These are phyloP conservation scores for Jacaranda copaia DNA, from an alignment of 257 asterid species.

Conservation along the genomic window DNA sequence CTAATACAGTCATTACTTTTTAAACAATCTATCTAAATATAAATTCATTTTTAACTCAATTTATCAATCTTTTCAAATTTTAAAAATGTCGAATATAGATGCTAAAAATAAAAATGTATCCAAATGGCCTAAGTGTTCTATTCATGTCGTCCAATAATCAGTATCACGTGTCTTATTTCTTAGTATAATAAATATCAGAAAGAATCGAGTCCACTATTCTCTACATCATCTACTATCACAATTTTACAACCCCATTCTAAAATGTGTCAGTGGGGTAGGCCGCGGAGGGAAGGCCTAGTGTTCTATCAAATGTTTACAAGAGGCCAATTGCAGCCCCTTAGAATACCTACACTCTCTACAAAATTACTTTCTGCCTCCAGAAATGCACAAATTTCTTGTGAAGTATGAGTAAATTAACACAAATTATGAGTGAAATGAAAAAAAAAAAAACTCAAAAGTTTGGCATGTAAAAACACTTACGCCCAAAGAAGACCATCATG, in stretches of 20 bases:
- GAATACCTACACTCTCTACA: constrained; percentile 15
- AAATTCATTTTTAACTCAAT: too few relatives aligned
- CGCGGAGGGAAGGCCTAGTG: neutral
- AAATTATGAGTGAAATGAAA: neutral
- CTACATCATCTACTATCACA: constrained; percentile 26
- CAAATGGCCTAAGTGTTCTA: neutral
- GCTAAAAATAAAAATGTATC: too few relatives aligned
- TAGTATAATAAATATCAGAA: constrained; percentile 13
- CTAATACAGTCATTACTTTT: too few relatives aligned
- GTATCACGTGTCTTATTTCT: neutral
- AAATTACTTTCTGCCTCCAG: constrained; percentile 26
- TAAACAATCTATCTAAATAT: too few relatives aligned
- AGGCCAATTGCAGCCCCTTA: constrained; percentile 15
- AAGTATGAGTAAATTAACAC: constrained; percentile 6
- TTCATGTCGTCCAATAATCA: neutral
- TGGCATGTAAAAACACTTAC: constrained; percentile 35
- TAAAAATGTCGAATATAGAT: too few relatives aligned
- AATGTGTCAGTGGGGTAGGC: neutral
- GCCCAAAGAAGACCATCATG: constrained; percentile 82
- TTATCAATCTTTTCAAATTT: too few relatives aligned
- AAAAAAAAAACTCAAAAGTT: constrained; percentile 1
- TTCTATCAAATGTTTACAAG: constrained; percentile 27
- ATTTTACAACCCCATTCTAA: constrained; percentile 7
- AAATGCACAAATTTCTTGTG: neutral
- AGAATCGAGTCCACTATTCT: constrained; percentile 24